phyloP scores from a whole-genome alignment of 306 rosid species.

The Aeschynomene evenia region DNA sequence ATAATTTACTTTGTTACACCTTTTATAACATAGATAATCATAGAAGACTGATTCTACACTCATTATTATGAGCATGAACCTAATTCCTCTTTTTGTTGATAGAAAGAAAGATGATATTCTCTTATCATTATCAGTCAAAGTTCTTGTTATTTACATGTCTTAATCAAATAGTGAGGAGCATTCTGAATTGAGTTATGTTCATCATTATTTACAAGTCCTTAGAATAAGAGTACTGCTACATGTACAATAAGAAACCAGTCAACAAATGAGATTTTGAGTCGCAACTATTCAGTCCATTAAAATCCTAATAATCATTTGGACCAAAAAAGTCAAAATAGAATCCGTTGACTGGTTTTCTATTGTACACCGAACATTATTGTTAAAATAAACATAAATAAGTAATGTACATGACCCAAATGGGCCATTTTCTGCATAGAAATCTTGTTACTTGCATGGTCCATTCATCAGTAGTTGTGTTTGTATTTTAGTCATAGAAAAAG shows the following conservation, averaged over 20 bases:
- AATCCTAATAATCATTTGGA: too few species aligned
- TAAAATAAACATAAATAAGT: too few species aligned
- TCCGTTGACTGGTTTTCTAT: too few species aligned
- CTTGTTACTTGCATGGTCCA: constrained; percentile 10
- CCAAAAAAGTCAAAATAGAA: too few species aligned
- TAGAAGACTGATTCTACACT: constrained; percentile 42
- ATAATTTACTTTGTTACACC: constrained; percentile 19
- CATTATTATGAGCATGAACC: constrained; percentile 23
- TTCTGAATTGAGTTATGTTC: not conserved
- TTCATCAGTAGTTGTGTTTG: not conserved
- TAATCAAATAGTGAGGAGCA: constrained; percentile 28
- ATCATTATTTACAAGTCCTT: not conserved
- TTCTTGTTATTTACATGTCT: constrained; percentile 32
- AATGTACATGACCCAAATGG: not conserved
- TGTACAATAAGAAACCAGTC: too few species aligned
- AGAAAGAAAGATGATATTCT: constrained; percentile 35
- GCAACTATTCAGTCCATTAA: too few species aligned
- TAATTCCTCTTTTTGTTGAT: constrained; percentile 29
- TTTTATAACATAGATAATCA: constrained; percentile 34
- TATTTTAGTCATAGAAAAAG: constrained; percentile 27
- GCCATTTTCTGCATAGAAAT: constrained; percentile 8
- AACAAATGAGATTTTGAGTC: too few species aligned
- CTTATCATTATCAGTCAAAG: constrained; percentile 19
- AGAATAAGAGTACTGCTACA: too few species aligned
- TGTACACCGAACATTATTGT: too few species aligned